A percentile compares a stretch with the other conserved stretches of the same genome.
Conservation (phyloP, 768 basidiomycete species). For the Saitozyma podzolica region DNA sequence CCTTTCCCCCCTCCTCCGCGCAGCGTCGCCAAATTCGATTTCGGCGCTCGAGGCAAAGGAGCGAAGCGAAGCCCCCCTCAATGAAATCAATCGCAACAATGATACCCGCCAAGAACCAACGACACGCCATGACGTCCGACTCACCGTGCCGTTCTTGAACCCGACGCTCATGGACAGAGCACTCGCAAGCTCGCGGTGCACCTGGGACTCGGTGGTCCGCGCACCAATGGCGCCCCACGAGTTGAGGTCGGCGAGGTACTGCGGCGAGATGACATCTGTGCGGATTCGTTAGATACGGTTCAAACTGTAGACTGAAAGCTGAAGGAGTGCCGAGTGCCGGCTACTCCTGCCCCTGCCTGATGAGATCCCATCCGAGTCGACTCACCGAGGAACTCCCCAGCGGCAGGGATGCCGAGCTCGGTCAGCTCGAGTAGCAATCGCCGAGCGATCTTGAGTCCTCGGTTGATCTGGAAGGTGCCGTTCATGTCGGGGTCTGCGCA, state of each 20-base stretch:
- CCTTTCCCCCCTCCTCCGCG: too few relatives aligned
- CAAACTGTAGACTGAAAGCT: too few relatives aligned
- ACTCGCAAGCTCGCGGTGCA: constrained; percentile 53
- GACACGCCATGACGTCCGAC: background rate
- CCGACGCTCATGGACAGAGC: constrained; percentile 91
- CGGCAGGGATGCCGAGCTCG: constrained; percentile 85
- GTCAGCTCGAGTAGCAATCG: constrained; percentile 83
- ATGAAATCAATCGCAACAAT: background rate
- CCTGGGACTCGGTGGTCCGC: constrained; percentile 53
- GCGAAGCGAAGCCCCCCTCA: background rate
- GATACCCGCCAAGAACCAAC: too few relatives aligned
- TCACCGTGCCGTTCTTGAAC: constrained; percentile 89
- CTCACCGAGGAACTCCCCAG: constrained; percentile 84
- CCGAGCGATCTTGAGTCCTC: constrained; percentile 84
- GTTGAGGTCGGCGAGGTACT: constrained; percentile 53
- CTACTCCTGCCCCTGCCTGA: background rate
- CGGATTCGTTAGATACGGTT: constrained; percentile 1
- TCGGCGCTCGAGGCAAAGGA: too few relatives aligned
- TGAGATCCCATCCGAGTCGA: background rate
- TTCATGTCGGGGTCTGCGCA: constrained; percentile 80
- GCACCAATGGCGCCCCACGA: constrained; percentile 67
- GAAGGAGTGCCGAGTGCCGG: background rate
- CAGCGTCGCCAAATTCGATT: too few relatives aligned
- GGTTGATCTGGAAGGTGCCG: constrained; percentile 89
- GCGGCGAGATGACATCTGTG: constrained; percentile 55